A percentile compares a stretch with the other conserved stretches of the same genome.
phyloP scores from a whole-genome alignment of 148 eudicot species.

The Persicaria maculosa region DNA sequence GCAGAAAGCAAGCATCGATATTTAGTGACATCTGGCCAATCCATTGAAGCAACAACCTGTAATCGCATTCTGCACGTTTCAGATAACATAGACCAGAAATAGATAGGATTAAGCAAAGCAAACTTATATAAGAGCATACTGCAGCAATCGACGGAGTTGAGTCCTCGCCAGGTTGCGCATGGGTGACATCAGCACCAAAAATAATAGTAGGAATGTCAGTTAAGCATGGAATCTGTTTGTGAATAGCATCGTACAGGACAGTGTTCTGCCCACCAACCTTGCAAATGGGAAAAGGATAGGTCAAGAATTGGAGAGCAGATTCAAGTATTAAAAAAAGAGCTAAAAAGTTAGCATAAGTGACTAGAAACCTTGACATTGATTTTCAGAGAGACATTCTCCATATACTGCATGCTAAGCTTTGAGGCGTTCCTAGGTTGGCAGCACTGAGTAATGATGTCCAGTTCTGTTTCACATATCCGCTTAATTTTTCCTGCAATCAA shows the following conservation, averaged over 20 bases:
- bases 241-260: slow-evolving; percentile 32
- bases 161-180: slow-evolving; percentile 41
- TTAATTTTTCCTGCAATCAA: slow-evolving; percentile 28
- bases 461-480: slow-evolving; percentile 39
- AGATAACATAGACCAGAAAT: no score
- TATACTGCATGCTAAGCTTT: slow-evolving; percentile 26
- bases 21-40: slow-evolving; percentile 83
- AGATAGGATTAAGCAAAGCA: no score
- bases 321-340: background rate
- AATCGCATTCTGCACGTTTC: no score
- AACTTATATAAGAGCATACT: slow-evolving; percentile 11
- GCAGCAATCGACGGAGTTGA: slow-evolving; percentile 44
- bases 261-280: slow-evolving; percentile 32
- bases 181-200: slow-evolving; percentile 48
- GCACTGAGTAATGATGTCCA: slow-evolving; percentile 35
- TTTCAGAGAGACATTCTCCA: slow-evolving; percentile 35
- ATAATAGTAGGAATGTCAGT: slow-evolving; percentile 34
- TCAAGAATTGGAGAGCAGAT: no score
- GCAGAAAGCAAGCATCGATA: slow-evolving; percentile 77
- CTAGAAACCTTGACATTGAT: slow-evolving; percentile 33
- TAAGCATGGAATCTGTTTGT: slow-evolving; percentile 30
- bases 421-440: slow-evolving; percentile 28
- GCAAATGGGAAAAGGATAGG: background rate
- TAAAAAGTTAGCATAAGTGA: background rate
- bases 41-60: slow-evolving; percentile 83